Percentiles rank a stretch among this genome's conserved stretches.
phyloP scores from a whole-genome alignment of 108 stramenopile genomes.

The Phaeodactylum tricornutum region DNA sequence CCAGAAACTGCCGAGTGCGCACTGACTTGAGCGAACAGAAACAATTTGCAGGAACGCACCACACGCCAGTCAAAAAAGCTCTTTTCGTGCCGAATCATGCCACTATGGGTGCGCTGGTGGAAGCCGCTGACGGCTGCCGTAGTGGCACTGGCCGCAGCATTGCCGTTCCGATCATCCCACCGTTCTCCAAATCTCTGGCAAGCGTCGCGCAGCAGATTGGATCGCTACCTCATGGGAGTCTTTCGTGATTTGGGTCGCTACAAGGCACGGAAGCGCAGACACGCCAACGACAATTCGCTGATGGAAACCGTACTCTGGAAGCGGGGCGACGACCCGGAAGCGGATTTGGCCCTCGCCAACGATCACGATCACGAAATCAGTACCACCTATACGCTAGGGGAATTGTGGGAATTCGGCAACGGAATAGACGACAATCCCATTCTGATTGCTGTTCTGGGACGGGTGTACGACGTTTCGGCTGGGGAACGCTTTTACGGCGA shows the following conservation, averaged over 20 bases:
- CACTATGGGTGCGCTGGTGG: too few relatives aligned
- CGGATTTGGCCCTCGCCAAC: slow-evolving; percentile 34
- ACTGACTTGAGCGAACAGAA: too few relatives aligned
- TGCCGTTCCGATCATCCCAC: too few relatives aligned
- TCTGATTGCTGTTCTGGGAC: slow-evolving; percentile 48
- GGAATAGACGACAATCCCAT: slow-evolving; percentile 47
- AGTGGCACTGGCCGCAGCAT: too few relatives aligned
- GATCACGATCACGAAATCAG: slow-evolving; percentile 31
- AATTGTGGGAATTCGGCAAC: slow-evolving; percentile 48
- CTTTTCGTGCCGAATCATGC: too few relatives aligned
- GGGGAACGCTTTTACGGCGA: slow-evolving; percentile 61
- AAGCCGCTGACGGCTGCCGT: too few relatives aligned
- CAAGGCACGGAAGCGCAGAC: slow-evolving; percentile 55
- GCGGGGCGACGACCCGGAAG: slow-evolving; percentile 31
- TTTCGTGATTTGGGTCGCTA: slow-evolving; percentile 63
- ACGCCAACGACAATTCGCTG: slow-evolving; percentile 14
- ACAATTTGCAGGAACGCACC: too few relatives aligned
- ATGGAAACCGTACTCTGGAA: slow-evolving; percentile 15
- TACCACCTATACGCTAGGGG: slow-evolving; percentile 40
- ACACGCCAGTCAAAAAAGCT: too few relatives aligned
- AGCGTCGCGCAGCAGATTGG: too few relatives aligned
- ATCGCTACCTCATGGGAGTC: slow-evolving; percentile 80
- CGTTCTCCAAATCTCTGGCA: too few relatives aligned
- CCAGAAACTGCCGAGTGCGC: too few relatives aligned
- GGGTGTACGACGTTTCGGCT: slow-evolving; percentile 66